Percentiles rank a stretch among this genome's conserved stretches.
Conservation (phyloP, 495 filamentous ascomycete genomes). For the Aspergillus ostianus region DNA sequence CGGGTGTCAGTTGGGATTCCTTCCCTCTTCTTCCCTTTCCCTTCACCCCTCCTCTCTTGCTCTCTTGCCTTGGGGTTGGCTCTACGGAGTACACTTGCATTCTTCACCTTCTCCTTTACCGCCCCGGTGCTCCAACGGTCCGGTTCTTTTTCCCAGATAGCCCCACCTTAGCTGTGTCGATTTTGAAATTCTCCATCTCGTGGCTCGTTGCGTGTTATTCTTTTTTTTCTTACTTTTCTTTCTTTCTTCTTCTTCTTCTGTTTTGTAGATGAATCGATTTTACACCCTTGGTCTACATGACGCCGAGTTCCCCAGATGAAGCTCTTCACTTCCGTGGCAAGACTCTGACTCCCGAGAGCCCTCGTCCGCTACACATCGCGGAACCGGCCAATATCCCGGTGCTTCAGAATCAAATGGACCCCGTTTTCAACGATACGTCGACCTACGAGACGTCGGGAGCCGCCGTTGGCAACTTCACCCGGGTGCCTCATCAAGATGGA, state of each 20-base stretch:
- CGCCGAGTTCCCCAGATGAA: conserved; percentile 60
- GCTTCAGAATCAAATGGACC: conserved; percentile 71
- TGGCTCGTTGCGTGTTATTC: conserved; percentile 12
- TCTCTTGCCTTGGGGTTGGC: not conserved
- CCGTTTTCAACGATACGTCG: conserved; percentile 66
- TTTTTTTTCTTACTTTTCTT: too few species aligned
- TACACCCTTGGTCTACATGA: conserved; percentile 52
- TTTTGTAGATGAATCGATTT: conserved; percentile 46
- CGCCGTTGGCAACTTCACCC: conserved; percentile 11
- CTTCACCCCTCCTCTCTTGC: not conserved
- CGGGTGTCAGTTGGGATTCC: not conserved
- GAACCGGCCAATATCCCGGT: conserved; percentile 69
- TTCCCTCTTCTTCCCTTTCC: not conserved
- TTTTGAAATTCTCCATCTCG: conserved; percentile 18
- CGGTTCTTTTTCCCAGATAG: conserved; percentile 25
- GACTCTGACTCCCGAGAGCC: conserved; percentile 69
- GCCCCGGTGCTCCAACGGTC: conserved; percentile 17
- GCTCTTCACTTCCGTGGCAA: conserved; percentile 65
- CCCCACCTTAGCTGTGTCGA: conserved; percentile 31
- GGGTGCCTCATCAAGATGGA: conserved; percentile 19
- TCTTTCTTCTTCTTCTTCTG: conserved; percentile 9
- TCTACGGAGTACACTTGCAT: not conserved
- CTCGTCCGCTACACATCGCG: conserved; percentile 66
- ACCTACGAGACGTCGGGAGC: conserved; percentile 42
- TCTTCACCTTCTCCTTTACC: conserved; percentile 6